Base-by-base conservation (phyloP, 139 green algal genomes). In the Coccomyxa sp. region DNA sequence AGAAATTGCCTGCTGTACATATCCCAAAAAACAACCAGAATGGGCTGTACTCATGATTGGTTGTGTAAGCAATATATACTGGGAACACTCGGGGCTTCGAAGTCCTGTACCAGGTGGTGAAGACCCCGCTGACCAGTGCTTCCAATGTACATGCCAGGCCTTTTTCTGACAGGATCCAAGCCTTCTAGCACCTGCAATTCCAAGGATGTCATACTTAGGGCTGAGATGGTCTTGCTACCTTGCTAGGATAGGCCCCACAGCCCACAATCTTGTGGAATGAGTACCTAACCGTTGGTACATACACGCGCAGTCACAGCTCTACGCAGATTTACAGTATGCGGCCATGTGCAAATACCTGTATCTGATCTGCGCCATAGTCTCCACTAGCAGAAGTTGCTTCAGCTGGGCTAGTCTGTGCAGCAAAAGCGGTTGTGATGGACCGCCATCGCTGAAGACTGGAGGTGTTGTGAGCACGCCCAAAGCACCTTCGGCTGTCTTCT, bases 81-180 rank as follows among this genome's bases (percentile, higher is more conserved):
- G 38, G 38, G 38, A 51, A 51, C 3, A 51, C 38, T 51, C 7
- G 38, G 38, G 38, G 38, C 38, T 51, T 51, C 38, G 38, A 3
- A 51, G 38, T 51, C 38, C 38, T 25, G 63, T 67, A 85, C 88
- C 81, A 99, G 87, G 86, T 99, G 97, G 84, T 99, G 97, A 81
- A 99, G 87, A 0, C 97, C 97, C 0, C 92, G 85, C 66, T 92
- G 81, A 18, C 94, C 95, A 9, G 97, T 99, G 86, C 91, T 96
- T 82, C 97, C 97, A 80, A 99, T 99, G 91, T 99, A 99, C 97
- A 99, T 99, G 83, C 97, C 97, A 10, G 97, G 97, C 13, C 97
- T 93, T 87, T 97, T 98, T 32, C 97, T 90, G 38, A 99, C 97
- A 7, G 97, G 95, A 32, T 99, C 97, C n/a, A 99, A 88, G 12